Percentiles rank a stretch among this genome's conserved stretches.
phyloP scores from a whole-genome alignment of 345 rosid genomes.

The Linum tenue region DNA sequence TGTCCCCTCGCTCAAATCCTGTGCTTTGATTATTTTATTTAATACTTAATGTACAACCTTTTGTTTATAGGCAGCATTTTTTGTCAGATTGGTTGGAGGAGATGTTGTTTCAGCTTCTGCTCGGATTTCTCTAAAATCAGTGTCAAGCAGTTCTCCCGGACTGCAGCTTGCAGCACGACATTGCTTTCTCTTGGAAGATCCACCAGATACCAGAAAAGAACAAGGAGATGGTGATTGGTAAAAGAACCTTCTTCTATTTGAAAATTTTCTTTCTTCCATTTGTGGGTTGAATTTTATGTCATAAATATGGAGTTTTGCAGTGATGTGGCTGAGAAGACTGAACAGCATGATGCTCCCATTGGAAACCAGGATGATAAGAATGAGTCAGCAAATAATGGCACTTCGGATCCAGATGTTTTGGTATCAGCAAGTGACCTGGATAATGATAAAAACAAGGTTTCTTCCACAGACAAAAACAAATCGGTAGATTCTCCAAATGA shows the following conservation, averaged over 20 bases:
- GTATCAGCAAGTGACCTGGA: conserved; percentile 22
- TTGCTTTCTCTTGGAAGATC: conserved; percentile 85
- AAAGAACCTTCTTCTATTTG: conserved; percentile 2
- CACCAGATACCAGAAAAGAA: conserved; percentile 59
- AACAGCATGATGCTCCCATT: conserved; percentile 29
- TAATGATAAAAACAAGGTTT: conserved; percentile 28
- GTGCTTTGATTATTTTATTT: too few relatives aligned
- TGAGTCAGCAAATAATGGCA: conserved; percentile 24
- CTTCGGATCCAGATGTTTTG: conserved; percentile 24
- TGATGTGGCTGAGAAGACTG: conserved; percentile 29
- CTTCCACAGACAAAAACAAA: conserved; percentile 38
- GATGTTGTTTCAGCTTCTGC: conserved; percentile 71
- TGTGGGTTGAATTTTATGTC: conserved; percentile 23
- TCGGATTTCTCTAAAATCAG: conserved; percentile 52
- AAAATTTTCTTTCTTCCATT: conserved; percentile 8
- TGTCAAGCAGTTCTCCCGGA: conserved; percentile 45
- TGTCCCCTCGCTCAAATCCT: too few relatives aligned
- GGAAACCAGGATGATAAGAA: conserved; percentile 30
- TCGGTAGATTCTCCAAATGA: conserved; percentile 24
- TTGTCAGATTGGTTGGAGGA: conserved; percentile 54
- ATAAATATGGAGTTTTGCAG: conserved; percentile 34
- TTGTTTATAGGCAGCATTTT: conserved; percentile 60
- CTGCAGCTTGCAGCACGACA: conserved; percentile 71
- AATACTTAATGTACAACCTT: neutral
- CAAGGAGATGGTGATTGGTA: conserved; percentile 47